Evolutionary conservation across 2,329 filamentous ascomycete species (phyloP).

Genomic region (Penicillium aurantiogriseum): DNA sequence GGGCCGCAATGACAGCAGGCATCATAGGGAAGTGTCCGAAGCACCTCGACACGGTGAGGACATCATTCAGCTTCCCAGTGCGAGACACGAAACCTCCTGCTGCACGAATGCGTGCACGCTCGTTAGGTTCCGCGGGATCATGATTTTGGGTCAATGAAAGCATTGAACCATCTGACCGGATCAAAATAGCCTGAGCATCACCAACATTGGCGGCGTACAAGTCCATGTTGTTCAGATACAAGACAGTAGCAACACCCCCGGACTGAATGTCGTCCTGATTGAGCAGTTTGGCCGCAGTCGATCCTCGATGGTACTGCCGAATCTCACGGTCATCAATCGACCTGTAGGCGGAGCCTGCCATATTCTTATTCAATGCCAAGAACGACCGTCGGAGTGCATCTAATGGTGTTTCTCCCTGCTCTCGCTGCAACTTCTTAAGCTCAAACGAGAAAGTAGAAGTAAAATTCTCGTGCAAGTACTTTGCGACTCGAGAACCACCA

Average conservation of each 20-base stretch:
- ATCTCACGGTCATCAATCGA: slow-evolving; percentile 71
- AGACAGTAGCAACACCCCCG: slow-evolving; percentile 85
- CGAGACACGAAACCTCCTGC: slow-evolving; percentile 94
- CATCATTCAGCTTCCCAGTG: slow-evolving; percentile 89
- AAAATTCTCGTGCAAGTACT: slow-evolving; percentile 95
- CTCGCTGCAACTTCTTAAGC: slow-evolving; percentile 67
- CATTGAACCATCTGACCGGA: slow-evolving; percentile 81
- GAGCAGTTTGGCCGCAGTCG: slow-evolving; percentile 70
- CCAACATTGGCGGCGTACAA: slow-evolving; percentile 94
- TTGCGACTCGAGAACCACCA: slow-evolving; percentile 92
- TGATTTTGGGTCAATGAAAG: slow-evolving; percentile 86
- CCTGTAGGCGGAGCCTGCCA: slow-evolving; percentile 80
- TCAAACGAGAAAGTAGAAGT: slow-evolving; percentile 79
- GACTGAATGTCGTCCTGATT: slow-evolving; percentile 86
- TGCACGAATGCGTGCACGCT: slow-evolving; percentile 86
- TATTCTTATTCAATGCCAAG: slow-evolving; percentile 85
- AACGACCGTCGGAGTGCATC: slow-evolving; percentile 88
- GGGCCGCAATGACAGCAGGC: slow-evolving; percentile 88
- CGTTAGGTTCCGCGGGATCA: slow-evolving; percentile 80
- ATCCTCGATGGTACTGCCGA: slow-evolving; percentile 63
- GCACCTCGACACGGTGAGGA: slow-evolving; percentile 84
- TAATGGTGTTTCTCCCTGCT: slow-evolving; percentile 69
- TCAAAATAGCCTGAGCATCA: slow-evolving; percentile 91
- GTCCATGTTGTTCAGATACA: slow-evolving; percentile 86
- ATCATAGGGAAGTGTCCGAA: slow-evolving; percentile 94